Evolutionary conservation across 345 rosid genomes (phyloP).

Genomic region (Heritiera littoralis): DNA sequence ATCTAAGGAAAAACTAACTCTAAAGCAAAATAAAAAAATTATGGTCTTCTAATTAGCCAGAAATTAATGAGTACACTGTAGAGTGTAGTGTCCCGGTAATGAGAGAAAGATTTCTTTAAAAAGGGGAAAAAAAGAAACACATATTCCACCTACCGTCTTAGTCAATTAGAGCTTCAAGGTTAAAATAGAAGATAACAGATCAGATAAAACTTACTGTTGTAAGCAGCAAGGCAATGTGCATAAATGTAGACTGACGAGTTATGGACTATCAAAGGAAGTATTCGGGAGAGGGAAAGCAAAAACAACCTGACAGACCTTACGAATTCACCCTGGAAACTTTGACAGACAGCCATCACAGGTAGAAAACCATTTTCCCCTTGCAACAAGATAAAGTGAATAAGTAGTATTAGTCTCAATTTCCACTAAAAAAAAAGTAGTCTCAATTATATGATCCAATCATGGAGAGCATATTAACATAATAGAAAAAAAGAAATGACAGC

Average conservation of each 20-base stretch:
- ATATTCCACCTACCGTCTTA: background rate
- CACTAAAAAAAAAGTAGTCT: background rate
- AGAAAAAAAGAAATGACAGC: background rate
- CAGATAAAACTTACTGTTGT: background rate
- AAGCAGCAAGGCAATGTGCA: background rate
- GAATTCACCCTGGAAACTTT: conserved; percentile 7
- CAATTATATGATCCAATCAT: conserved; percentile 3
- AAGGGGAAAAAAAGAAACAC: background rate
- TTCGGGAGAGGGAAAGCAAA: background rate
- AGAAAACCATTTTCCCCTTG: conserved; percentile 4
- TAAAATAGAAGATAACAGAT: background rate
- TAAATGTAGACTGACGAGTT: background rate
- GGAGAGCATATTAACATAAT: background rate
- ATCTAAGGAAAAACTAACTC: background rate
- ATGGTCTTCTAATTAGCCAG: background rate
- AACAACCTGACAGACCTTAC: background rate
- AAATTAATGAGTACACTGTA: background rate
- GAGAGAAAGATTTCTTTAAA: background rate
- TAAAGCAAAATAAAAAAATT: background rate
- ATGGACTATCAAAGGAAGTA: background rate
- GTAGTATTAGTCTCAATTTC: no score
- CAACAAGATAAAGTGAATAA: background rate
- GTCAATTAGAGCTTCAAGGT: conserved; percentile 12
- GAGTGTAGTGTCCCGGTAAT: no score
- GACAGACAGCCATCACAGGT: background rate